A percentile compares a stretch with the other conserved stretches of the same genome.
Evolutionary conservation across 495 filamentous ascomycete species (phyloP).

Genomic region (Bombardia bombarda): DNA sequence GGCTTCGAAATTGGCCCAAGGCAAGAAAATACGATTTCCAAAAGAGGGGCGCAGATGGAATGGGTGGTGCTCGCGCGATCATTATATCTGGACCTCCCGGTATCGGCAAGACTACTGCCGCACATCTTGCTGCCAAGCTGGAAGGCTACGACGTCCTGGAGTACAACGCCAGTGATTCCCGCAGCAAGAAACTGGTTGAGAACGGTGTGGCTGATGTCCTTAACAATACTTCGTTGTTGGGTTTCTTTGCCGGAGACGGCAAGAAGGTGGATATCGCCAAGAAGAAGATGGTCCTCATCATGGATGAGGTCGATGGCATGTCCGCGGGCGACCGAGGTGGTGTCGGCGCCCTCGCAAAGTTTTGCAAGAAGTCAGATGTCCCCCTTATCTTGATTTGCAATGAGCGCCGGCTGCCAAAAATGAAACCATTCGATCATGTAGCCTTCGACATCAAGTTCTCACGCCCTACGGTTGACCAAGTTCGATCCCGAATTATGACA

Average conservation of each 20-base stretch:
- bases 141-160: conserved; percentile 92
- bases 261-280: conserved; percentile 72
- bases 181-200: conserved; percentile 96
- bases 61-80: conserved; percentile 68
- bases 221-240: conserved; percentile 85
- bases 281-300: conserved; percentile 89
- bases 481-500: conserved; percentile 83
- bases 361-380: conserved; percentile 90
- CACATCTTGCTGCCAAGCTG: conserved; percentile 85
- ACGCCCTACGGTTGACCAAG: conserved; percentile 80
- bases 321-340: conserved; percentile 93
- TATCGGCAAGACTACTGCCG: conserved; percentile 96
- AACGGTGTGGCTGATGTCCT: conserved; percentile 76
- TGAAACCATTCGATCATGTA: conserved; percentile 91
- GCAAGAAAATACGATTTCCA: conserved; percentile 67
- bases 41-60: conserved; percentile 72
- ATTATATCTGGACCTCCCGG: conserved; percentile 93
- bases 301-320: conserved; percentile 99
- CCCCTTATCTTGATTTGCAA: conserved; percentile 98
- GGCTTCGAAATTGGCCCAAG: conserved; percentile 76
- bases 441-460: conserved; percentile 79
- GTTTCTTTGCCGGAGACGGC: conserved; percentile 82
- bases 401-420: conserved; percentile 84
- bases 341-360: conserved; percentile 85
- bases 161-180: conserved; percentile 93